Conservation (phyloP, 208 protist genomes). For the Porcisia hertigi region DNA sequence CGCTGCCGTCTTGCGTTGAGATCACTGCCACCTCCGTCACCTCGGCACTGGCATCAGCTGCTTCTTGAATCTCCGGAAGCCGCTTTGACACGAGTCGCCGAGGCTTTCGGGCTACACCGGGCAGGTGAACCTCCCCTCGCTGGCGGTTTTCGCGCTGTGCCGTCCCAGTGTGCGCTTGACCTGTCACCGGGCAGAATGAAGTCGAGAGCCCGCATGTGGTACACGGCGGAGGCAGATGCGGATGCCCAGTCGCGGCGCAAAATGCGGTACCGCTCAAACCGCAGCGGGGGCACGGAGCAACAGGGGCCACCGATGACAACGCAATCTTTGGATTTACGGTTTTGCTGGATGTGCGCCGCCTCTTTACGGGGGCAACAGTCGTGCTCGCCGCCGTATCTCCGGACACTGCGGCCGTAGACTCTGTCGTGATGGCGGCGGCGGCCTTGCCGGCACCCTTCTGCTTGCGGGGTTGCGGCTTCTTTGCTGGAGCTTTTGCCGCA, state of each 20-base stretch:
- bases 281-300: conserved; percentile 50
- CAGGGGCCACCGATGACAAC: not conserved
- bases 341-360: conserved; percentile 11
- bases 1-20: conserved; percentile 17
- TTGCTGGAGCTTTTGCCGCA: not conserved
- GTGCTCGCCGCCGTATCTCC: not conserved
- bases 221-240: conserved; percentile 43
- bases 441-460: not conserved
- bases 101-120: conserved; percentile 15
- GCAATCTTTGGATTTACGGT: not conserved
- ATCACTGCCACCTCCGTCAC: conserved; percentile 26
- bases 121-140: conserved; percentile 55
- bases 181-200: conserved; percentile 71
- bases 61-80: not conserved
- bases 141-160: conserved; percentile 35
- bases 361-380: conserved; percentile 7
- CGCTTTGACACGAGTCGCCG: conserved; percentile 3
- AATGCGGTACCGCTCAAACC: conserved; percentile 56
- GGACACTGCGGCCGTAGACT: not conserved
- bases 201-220: conserved; percentile 48
- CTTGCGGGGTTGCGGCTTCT: conserved; percentile 8
- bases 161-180: conserved; percentile 46
- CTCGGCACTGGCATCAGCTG: not conserved
- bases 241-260: conserved; percentile 57
- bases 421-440: not conserved